Evolutionary conservation across 495 filamentous ascomycete species (phyloP), one percentile per base, ranked within the genome.

Genomic region (Aspergillus carlsbadensis): DNA sequence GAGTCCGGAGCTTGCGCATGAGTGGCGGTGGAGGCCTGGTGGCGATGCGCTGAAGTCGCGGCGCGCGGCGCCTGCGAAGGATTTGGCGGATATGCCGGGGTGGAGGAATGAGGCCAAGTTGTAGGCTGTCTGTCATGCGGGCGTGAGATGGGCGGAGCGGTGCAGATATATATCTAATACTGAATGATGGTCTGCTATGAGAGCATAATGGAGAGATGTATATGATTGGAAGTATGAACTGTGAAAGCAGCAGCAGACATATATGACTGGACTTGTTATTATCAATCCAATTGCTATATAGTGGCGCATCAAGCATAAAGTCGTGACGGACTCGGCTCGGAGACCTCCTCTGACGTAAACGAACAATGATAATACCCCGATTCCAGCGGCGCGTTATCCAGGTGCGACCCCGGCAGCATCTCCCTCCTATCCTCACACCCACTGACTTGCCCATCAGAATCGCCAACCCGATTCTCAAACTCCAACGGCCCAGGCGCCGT

Each of bases 311-410:
- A 29, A 29, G 26, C 26, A 49, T 36, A 49, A 35, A 49, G 6
- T 17, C 46, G 46, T 15, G n/a, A 15, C 24, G 6, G 8, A 4
- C 31, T 49, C 29, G 46, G 46, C 46, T 34, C 29, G 36, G 6
- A 36, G 31, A 54, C 57, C 8, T 54, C 50, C 22, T 44, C 20
- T 10, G 51, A 54, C 0, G 57, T 49, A 36, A 59, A 59, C 29
- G 42, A 31, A 29, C 57, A 59, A 39, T 59, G 57, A 22, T 39
- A 29, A 33, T 49, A 37, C 6, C 26, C 36, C 13, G 8, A 13
- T 22, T 44, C 42, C 24, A 21, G 15, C 22, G 14, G 3, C 15
- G 18, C 31, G 7, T 21, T 43, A 49, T 36, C 17, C 5, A 49
- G 29, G 20, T 14, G 11, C 21, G 8, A 15, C 7, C 26, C 17